These are phyloP conservation scores for Nicotiana undulata DNA, from an alignment of 257 asterid genomes.

Conservation along the genomic window DNA sequence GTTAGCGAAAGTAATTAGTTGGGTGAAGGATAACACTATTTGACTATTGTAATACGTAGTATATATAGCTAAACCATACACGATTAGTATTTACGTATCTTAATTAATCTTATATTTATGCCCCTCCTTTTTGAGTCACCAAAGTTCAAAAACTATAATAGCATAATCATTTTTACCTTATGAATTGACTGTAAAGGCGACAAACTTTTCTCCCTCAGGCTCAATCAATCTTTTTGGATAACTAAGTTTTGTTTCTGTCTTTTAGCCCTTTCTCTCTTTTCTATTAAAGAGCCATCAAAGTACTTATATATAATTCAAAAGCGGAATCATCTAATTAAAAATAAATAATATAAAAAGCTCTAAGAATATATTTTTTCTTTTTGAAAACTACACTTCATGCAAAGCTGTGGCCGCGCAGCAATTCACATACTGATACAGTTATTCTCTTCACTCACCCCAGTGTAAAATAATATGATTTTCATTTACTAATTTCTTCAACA, in stretches of 20 bases:
- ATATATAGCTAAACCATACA: too few species aligned
- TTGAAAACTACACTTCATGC: neutral
- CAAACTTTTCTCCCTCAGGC: conserved; percentile 46
- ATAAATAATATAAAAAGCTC: neutral
- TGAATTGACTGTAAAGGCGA: conserved; percentile 48
- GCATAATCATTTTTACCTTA: conserved; percentile 64
- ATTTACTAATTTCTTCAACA: too few species aligned
- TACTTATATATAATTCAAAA: neutral
- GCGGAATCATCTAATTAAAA: neutral
- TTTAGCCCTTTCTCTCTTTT: neutral
- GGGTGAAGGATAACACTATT: too few species aligned
- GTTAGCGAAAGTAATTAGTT: too few species aligned
- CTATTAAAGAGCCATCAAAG: neutral
- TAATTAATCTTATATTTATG: too few species aligned
- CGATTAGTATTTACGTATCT: too few species aligned
- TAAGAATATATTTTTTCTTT: neutral
- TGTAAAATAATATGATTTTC: neutral
- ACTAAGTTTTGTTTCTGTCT: conserved; percentile 21
- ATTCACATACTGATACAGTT: neutral
- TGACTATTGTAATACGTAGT: too few species aligned
- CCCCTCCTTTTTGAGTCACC: neutral
- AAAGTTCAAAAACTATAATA: conserved; percentile 47
- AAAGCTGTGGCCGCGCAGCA: neutral
- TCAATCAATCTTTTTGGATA: conserved; percentile 39
- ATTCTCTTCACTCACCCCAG: neutral